phyloP scores from a whole-genome alignment of 2,329 filamentous ascomycete species.

The Phyllosticta ampelicida region DNA sequence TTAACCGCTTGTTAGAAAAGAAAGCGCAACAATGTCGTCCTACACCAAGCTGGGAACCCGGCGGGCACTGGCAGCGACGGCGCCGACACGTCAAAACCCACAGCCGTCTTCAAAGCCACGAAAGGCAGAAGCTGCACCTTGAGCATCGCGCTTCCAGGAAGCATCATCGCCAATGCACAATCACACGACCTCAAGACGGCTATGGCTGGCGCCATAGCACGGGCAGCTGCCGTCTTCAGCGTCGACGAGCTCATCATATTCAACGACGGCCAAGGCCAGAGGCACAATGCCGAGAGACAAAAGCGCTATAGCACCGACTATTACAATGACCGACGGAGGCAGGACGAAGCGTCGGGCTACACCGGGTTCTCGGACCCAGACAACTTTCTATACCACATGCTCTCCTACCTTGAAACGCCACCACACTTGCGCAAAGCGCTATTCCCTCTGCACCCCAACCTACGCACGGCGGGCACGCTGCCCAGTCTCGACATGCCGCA shows the following conservation, averaged over 20 bases:
- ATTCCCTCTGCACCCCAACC: slow-evolving; percentile 69
- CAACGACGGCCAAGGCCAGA: slow-evolving; percentile 50
- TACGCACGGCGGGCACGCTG: slow-evolving; percentile 60
- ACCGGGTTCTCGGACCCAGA: slow-evolving; percentile 46
- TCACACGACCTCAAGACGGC: slow-evolving; percentile 66
- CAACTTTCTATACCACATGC: slow-evolving; percentile 68
- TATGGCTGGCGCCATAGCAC: slow-evolving; percentile 64
- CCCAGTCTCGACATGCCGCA: slow-evolving; percentile 78
- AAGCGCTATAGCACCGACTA: slow-evolving; percentile 13
- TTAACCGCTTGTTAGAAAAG: slow-evolving; percentile 15
- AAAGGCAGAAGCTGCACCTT: slow-evolving; percentile 60
- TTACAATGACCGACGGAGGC: slow-evolving; percentile 36
- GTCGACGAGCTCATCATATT: slow-evolving; percentile 78
- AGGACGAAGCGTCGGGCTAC: slow-evolving; percentile 29
- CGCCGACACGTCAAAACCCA: slow-evolving; percentile 53
- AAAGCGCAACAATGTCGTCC: slow-evolving; percentile 15
- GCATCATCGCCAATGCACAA: slow-evolving; percentile 60
- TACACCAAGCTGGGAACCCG: slow-evolving; percentile 12
- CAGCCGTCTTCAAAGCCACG: slow-evolving; percentile 55
- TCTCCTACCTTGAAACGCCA: slow-evolving; percentile 75
- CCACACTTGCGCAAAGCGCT: slow-evolving; percentile 67
- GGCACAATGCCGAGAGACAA: slow-evolving; percentile 11
- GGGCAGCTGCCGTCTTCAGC: slow-evolving; percentile 70
- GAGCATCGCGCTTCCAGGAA: slow-evolving; percentile 68
- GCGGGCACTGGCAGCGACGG: slow-evolving; percentile 5